phyloP scores from a whole-genome alignment of 2,329 filamentous ascomycete species.

The Xylariaceae sp. region DNA sequence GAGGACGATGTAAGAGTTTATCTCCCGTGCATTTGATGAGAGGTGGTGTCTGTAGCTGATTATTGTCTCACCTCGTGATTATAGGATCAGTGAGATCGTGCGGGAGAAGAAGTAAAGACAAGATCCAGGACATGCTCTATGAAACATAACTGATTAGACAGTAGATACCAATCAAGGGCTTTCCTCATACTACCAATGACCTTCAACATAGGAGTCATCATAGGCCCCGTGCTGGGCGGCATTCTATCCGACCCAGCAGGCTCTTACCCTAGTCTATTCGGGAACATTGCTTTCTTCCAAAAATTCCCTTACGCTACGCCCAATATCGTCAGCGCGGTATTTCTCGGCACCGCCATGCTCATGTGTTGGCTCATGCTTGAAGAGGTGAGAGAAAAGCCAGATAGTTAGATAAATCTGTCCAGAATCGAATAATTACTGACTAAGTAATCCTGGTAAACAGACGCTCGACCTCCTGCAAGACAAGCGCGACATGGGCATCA shows the following conservation, averaged over 20 bases:
- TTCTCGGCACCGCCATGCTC: constrained; percentile 39
- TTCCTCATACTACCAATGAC: constrained; percentile 56
- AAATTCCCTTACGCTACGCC: constrained; percentile 50
- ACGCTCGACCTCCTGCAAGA: constrained; percentile 43
- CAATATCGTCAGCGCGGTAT: constrained; percentile 46
- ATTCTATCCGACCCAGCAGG: constrained; percentile 40
- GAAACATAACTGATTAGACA: constrained; percentile 5
- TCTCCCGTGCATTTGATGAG: not conserved
- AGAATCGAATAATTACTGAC: not conserved
- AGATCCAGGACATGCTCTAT: not conserved
- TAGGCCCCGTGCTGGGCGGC: constrained; percentile 49
- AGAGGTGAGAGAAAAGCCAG: constrained; percentile 34
- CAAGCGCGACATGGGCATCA: constrained; percentile 38
- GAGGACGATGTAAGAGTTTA: constrained; percentile 54
- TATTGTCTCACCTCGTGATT: too few relatives aligned
- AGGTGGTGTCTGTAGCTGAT: too few relatives aligned
- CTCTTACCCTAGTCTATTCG: constrained; percentile 42
- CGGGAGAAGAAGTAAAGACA: constrained; percentile 38
- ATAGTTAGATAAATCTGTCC: not conserved
- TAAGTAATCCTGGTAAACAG: constrained; percentile 22
- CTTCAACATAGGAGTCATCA: constrained; percentile 61
- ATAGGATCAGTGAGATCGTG: constrained; percentile 40
- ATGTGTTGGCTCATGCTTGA: constrained; percentile 46
- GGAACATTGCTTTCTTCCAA: constrained; percentile 39
- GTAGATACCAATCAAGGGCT: constrained; percentile 38